Percentiles rank a stretch among this genome's conserved stretches.
Conservation (phyloP, 2,329 filamentous ascomycete genomes). For the Neopestalotiopsis sp. region DNA sequence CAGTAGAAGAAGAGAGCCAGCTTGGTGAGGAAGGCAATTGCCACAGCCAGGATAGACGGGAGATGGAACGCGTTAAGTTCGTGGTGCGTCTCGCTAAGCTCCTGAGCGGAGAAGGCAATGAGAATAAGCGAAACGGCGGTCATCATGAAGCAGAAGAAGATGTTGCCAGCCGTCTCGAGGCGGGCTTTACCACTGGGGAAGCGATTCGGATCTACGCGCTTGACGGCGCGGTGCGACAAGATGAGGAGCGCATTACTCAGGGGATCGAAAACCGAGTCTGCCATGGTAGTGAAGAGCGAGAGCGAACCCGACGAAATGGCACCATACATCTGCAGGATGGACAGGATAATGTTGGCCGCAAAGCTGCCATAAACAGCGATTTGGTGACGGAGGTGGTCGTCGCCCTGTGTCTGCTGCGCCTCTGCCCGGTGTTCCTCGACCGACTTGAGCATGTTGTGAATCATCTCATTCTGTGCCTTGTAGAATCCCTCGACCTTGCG, state of each 20-base stretch:
- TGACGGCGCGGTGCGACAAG: conserved; percentile 85
- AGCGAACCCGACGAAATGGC: conserved; percentile 88
- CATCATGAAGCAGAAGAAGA: conserved; percentile 97
- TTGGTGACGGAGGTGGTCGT: conserved; percentile 79
- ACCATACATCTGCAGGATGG: conserved; percentile 85
- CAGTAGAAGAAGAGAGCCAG: conserved; percentile 87
- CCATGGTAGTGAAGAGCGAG: conserved; percentile 97
- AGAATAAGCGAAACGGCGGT: conserved; percentile 88
- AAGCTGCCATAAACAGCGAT: conserved; percentile 74
- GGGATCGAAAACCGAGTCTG: conserved; percentile 92
- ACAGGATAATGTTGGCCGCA: conserved; percentile 79
- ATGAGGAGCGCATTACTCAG: conserved; percentile 88
- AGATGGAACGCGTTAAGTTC: conserved; percentile 72
- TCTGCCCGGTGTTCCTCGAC: conserved; percentile 89
- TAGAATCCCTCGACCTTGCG: conserved; percentile 81
- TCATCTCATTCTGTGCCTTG: conserved; percentile 89
- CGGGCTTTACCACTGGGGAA: conserved; percentile 94
- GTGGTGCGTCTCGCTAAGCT: conserved; percentile 59
- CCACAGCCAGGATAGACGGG: conserved; percentile 84
- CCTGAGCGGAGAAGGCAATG: conserved; percentile 82
- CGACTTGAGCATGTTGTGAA: conserved; percentile 87
- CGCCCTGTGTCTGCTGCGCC: conserved; percentile 78
- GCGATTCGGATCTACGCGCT: conserved; percentile 80
- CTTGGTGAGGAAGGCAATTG: conserved; percentile 85
- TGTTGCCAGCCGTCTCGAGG: conserved; percentile 94